Evolutionary conservation across 192 early-diverging fungal genomes (phyloP).

Genomic region (Entophlyctis helioformis): DNA sequence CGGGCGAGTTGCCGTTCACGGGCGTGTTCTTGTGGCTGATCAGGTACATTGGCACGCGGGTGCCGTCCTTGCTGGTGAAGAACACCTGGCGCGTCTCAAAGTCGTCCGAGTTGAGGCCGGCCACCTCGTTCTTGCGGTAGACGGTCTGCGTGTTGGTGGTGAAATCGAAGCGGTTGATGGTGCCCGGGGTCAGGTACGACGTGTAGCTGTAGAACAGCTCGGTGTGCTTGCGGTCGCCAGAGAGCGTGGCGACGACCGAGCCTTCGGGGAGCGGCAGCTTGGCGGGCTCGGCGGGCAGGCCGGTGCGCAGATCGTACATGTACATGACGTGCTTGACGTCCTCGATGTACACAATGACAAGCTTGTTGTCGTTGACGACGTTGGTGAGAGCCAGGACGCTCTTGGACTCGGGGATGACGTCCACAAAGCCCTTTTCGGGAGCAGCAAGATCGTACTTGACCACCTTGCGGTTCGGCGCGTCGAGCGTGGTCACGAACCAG

Average conservation of each 20-base stretch:
- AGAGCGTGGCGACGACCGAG: constrained; percentile 20
- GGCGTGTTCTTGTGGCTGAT: constrained; percentile 28
- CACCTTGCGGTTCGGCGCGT: constrained; percentile 49
- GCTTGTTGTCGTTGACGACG: constrained; percentile 41
- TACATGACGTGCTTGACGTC: constrained; percentile 43
- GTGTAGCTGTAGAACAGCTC: constrained; percentile 44
- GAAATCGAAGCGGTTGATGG: constrained; percentile 49
- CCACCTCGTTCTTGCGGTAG: constrained; percentile 31
- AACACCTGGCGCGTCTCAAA: constrained; percentile 58
- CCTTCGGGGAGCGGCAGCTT: constrained; percentile 37
- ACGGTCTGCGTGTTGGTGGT: constrained; percentile 18
- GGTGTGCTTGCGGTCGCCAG: constrained; percentile 24
- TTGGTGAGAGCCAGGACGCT: constrained; percentile 26
- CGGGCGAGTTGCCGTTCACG: constrained; percentile 38
- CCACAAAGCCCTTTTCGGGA: constrained; percentile 35
- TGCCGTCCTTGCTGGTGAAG: constrained; percentile 51
- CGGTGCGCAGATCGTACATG: constrained; percentile 32
- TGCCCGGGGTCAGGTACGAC: constrained; percentile 45
- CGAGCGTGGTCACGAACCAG: constrained; percentile 45
- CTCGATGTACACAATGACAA: constrained; percentile 45
- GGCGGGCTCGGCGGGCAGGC: constrained; percentile 18
- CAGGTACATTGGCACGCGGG: constrained; percentile 55
- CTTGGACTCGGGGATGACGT: constrained; percentile 43
- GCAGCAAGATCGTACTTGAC: constrained; percentile 40
- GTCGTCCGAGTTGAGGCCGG: constrained; percentile 21